Base-by-base conservation (phyloP, 202 grass and related monocot species). In the Hordeum pubiflorum region DNA sequence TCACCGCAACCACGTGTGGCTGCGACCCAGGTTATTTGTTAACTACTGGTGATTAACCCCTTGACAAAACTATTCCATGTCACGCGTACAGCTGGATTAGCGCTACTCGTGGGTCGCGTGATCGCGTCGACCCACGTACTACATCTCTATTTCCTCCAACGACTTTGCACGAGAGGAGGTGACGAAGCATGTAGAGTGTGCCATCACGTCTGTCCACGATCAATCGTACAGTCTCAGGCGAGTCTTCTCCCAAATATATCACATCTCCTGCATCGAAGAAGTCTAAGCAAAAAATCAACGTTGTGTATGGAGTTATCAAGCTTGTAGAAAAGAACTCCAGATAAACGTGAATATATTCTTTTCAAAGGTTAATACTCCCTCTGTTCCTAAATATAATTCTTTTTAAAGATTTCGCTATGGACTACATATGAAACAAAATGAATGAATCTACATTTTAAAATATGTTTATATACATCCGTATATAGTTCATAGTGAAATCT, bases 171-270 rank as follows among this genome's bases (percentile, higher is more conserved):
- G 36, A 43, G 50, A 26, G 46, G 11, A 15, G 14, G 14, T 3
- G 63, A 36, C 63, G 17, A 10, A 78, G 58, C 58, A 78, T 58
- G 62, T 79, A 43, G 77, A 18, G 46, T 57, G 77, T 68, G 63
- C 63, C 12, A 29, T 38, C 77, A 68, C 32, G 36, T 59, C 58
- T 36, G 37, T 71, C 23, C 79, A 81, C 17, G 54, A 31, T 60
- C 39, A 48, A 61, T 78, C 56, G 36, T 60, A 9, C 36, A 21
- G 15, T 64, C 75, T 33, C 26, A 17, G 17, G 9, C 10, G 8
- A 77, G 74, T 40, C 13, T 23, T 59, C 34, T 17, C 36, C 23
- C 13, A 40, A 40, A 58, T 12, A 7, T 15, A 32, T 34, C 15
- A 32, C 20, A 1, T 36, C 36, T 37, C 31, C 50, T 37, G 9